Evolutionary conservation across 2,329 filamentous ascomycete genomes (phyloP).

Genomic region (Fusarium pseudoanthophilum): DNA sequence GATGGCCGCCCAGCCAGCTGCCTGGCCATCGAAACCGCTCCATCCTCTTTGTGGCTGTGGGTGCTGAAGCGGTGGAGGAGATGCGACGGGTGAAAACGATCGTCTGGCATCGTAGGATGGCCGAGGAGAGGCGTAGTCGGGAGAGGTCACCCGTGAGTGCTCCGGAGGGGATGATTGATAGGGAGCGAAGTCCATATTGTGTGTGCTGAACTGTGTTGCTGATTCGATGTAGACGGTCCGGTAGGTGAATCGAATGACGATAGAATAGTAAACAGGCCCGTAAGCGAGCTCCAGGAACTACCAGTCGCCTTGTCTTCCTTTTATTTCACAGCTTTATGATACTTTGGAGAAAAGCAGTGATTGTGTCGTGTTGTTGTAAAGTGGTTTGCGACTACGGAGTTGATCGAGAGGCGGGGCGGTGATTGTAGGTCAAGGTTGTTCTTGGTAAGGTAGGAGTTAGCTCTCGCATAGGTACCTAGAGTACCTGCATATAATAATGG

Average conservation of each 20-base stretch:
- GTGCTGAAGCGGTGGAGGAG: conserved; percentile 55
- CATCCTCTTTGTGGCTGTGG: conserved; percentile 69
- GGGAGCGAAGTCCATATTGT: conserved; percentile 90
- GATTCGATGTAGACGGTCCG: not conserved
- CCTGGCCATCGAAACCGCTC: conserved; percentile 55
- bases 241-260: not conserved
- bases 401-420: conserved; percentile 27
- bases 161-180: conserved; percentile 95
- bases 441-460: not conserved
- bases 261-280: not conserved
- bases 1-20: conserved; percentile 43
- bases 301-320: not conserved
- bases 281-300: not conserved
- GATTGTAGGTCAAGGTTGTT: conserved; percentile 18
- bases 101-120: conserved; percentile 65
- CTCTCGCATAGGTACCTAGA: not conserved
- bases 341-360: not conserved
- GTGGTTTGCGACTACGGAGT: not conserved
- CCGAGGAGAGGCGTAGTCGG: conserved; percentile 64
- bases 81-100: conserved; percentile 61
- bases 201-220: not conserved
- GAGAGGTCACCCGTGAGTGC: conserved; percentile 81
- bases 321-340: not conserved
- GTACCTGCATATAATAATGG: conserved; percentile 1
- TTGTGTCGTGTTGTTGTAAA: not conserved